These are phyloP conservation scores for Raddia guianensis DNA, from an alignment of 176 grass and related monocot genomes.

Conservation along the genomic window DNA sequence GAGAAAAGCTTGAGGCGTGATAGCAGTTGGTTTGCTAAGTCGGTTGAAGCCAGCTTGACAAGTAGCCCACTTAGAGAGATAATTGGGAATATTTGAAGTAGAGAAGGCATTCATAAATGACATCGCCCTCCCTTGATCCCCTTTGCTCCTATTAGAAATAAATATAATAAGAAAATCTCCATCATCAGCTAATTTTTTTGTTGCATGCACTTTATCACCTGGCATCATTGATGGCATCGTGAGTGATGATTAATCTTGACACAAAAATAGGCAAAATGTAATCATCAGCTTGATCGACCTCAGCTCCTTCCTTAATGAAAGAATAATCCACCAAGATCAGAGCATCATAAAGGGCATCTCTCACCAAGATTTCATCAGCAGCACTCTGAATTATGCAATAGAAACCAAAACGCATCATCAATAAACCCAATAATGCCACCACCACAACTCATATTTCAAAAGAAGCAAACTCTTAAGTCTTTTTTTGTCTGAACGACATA, in stretches of 20 bases:
- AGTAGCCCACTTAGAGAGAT: constrained; percentile 66
- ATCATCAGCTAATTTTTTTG: constrained; percentile 10
- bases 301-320: constrained; percentile 72
- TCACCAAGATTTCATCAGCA: constrained; percentile 74
- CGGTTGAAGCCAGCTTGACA: constrained; percentile 50
- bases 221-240: constrained; percentile 75
- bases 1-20: constrained; percentile 83
- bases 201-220: constrained; percentile 58
- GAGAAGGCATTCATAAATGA: constrained; percentile 83
- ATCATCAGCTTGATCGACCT: constrained; percentile 63
- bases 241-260: constrained; percentile 79
- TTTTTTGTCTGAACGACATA: constrained; percentile 6
- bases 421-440: constrained; percentile 24
- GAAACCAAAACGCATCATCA: constrained; percentile 30
- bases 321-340: constrained; percentile 95
- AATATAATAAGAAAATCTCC: constrained; percentile 37
- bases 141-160: constrained; percentile 69
- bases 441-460: constrained; percentile 3
- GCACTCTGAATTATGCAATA: constrained; percentile 56
- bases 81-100: constrained; percentile 69
- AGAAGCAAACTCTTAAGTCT: not conserved
- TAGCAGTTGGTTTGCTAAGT: constrained; percentile 62
- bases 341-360: constrained; percentile 87
- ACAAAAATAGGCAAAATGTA: constrained; percentile 63
- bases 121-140: constrained; percentile 77